Base-by-base conservation (phyloP, 2,329 filamentous ascomycete genomes). In the Botryotinia calthae region DNA sequence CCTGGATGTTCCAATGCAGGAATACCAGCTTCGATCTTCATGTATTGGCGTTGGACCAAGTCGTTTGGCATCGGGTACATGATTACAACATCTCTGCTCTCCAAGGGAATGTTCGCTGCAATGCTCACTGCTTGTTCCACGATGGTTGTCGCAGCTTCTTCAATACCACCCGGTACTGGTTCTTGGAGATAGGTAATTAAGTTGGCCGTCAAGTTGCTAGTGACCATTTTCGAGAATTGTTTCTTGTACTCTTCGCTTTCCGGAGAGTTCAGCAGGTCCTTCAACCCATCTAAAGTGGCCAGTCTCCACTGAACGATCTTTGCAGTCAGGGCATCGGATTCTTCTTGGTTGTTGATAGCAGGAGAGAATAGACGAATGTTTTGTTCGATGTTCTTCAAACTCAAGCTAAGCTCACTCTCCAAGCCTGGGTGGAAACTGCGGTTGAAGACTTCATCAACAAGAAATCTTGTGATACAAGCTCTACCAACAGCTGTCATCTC, bases 401-500 rank as follows among this genome's bases (percentile, higher is more conserved):
- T 90, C 20, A 87, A 85, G 77, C 94, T 97, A 37, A 98, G 85
- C 16, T 86, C 86, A 0, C 88, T 86, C 70, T 98, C 94, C 20
- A 99, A 86, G 16, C 91, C 91, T 0, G 96, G 96, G 80, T 99
- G 96, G 84, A 99, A 98, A 82, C 92, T 95, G 71, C 91, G 91
- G 81, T 97, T 91, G 81, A 98, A 97, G 61, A 98, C 88, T 80
- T 97, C 93, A 64, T 97, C 93, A 37, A 95, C 90, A 9, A 99
- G 84, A 94, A 95, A 99, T 74, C 91, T 89, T 42, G 93, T 93
- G 77, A 99, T 94, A 76, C 95, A 90, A 20, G 95, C 94, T 71
- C 95, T 90, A 25, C 96, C 96, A 37, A 97, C 92, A 8, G 95
- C 95, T 10, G 94, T 98, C 96, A 99, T 99, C 82, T 99, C 96